Evolutionary conservation across 2,329 filamentous ascomycete species (phyloP), one percentile per base, ranked within the genome.

Genomic region (Diplodia scrobiculata): DNA sequence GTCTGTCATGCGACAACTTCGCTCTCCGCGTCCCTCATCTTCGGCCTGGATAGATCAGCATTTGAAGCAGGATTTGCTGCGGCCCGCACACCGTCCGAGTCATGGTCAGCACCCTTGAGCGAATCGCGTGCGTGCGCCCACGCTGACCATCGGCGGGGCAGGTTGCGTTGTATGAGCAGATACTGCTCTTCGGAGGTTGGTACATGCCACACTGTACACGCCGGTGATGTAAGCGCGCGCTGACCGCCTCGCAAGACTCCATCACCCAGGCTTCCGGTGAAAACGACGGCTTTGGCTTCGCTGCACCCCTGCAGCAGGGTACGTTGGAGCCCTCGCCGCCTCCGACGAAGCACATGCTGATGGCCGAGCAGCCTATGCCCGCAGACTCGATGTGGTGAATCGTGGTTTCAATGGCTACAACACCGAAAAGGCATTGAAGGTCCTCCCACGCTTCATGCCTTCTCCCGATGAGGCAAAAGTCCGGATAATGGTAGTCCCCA

Each of bases 371-470:
- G 91, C 85, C 66, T 93, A 91, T 74, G 85, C 87, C 59, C 87
- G 94, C 66, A 86, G 88, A 41, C 82, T 95, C 14, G 95, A 98
- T 79, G 87, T 98, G 54, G 81, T 98, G 72, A 97, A 97, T 76
- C 87, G 92, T 52, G 95, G 95, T 5, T 87, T 96, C 69, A 90
- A 87, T 69, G 94, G 94, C 11, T 97, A 94, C 81, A 96, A 89
- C 73, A 92, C 92, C 1, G 83, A 84, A 41, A 88, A 96, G 76
- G 89, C 88, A 11, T 77, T 96, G 67, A 80, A 86, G 67, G 82
- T 90, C 50, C 80, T 97, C 5, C 84, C 89, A 0, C 79, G 86
- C 50, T 85, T 95, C 70, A 87, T 97, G 70, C 89, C 91, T 2
- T 79, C 85, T n/a, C 86, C 87, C 0, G 81, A 84, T 1, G 77